Evolutionary conservation across 176 grass and related monocot species (phyloP).

Genomic region (Ampelocalamus luodianensis): DNA sequence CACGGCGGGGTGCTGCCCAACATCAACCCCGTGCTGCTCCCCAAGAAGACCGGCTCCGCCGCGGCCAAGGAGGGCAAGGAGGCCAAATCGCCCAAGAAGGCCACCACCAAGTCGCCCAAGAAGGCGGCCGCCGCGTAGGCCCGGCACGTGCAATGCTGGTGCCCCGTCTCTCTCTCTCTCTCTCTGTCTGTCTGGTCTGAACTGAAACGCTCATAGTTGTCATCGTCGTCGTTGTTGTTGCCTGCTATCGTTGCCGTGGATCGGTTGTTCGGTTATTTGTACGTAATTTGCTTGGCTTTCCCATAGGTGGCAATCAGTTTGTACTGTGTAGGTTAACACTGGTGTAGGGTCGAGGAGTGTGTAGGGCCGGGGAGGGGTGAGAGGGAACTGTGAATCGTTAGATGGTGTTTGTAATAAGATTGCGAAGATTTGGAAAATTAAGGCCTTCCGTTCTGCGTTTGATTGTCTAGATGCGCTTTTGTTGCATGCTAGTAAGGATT

Average conservation of each 20-base stretch:
- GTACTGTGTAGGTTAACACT: constrained; percentile 47
- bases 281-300: constrained; percentile 46
- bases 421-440: constrained; percentile 45
- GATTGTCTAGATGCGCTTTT: not conserved
- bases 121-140: constrained; percentile 55
- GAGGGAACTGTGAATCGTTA: constrained; percentile 46
- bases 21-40: constrained; percentile 83
- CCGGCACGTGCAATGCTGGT: constrained; percentile 14
- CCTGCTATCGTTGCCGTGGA: constrained; percentile 8
- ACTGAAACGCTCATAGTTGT: constrained; percentile 42
- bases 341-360: constrained; percentile 16
- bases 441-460: constrained; percentile 6
- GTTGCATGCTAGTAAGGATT: not conserved
- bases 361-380: not conserved
- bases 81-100: constrained; percentile 65
- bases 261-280: constrained; percentile 17
- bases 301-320: constrained; percentile 30
- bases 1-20: constrained; percentile 80
- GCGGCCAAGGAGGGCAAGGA: constrained; percentile 55
- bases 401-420: constrained; percentile 51
- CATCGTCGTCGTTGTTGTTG: constrained; percentile 23
- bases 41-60: constrained; percentile 55
- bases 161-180: not conserved
- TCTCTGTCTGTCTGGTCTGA: not conserved
- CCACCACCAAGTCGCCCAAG: constrained; percentile 67